Percentiles rank a stretch among this genome's conserved stretches.
Conservation (phyloP, 306 rosid species). For the Ormosia emarginata region DNA sequence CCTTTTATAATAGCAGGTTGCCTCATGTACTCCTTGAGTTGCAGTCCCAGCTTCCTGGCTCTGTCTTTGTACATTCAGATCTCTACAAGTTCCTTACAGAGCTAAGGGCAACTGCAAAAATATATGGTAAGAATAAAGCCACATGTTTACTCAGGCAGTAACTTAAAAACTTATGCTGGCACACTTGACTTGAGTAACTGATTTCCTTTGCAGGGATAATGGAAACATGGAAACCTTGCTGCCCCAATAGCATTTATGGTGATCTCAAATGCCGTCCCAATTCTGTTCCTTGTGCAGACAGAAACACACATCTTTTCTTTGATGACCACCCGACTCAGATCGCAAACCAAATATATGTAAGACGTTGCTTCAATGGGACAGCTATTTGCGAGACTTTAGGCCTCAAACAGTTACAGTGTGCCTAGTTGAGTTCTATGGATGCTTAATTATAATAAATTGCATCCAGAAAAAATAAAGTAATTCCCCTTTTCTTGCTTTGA, state of each 20-base stretch:
- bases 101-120: conserved; percentile 13
- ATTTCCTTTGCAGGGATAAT: conserved; percentile 28
- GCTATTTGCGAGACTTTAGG: conserved; percentile 13
- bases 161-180: not conserved
- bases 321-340: conserved; percentile 30
- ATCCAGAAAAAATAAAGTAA: not conserved
- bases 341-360: conserved; percentile 10
- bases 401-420: not conserved
- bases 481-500: no score
- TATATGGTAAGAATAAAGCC: conserved; percentile 22
- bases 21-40: conserved; percentile 2
- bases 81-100: conserved; percentile 7
- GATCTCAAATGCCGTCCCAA: conserved; percentile 6
- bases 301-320: conserved; percentile 36
- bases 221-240: conserved; percentile 37
- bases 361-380: conserved; percentile 11
- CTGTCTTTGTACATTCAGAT: conserved; percentile 23
- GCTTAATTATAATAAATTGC: not conserved
- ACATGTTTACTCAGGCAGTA: not conserved
- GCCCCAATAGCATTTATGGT: conserved; percentile 26
- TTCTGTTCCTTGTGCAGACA: conserved; percentile 11
- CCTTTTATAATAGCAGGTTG: conserved; percentile 19
- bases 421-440: not conserved
- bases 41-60: conserved; percentile 27
- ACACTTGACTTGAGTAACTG: not conserved